Evolutionary conservation across 176 grass and related monocot species (phyloP), one percentile per base, ranked within the genome.

Genomic region (Bolboschoenus planiculmis): DNA sequence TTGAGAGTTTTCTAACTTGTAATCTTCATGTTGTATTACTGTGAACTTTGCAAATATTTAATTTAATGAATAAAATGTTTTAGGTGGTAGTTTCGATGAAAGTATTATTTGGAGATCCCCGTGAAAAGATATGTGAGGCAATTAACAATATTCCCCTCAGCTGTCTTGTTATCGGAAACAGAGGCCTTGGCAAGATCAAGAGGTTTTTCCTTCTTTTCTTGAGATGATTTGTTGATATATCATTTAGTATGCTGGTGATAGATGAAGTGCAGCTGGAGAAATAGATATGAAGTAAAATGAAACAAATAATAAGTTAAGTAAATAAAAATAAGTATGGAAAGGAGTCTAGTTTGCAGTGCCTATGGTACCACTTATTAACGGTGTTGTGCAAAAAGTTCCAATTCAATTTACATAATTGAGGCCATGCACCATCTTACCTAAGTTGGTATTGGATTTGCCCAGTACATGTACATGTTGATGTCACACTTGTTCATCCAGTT

Each of bases 181-280:
- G 96, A 85, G 96, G 92, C 58, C 91, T 95, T 64, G 87, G 96
- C 71, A 95, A 91, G 84, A 78, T 99, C 61, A 93, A 95, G 78
- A 99, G 96, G 96, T 79, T 55, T 29, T 83, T 27, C 29, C 73
- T 34, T 46, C 15, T 7, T 10, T 47, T 4, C 27, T 71, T 78
- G n/a, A 1, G 24, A 63, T 43, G n/a, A 8, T 44, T 40, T 66
- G 27, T 53, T 77, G 27, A n/a, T 78, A 46, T 29, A 44, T 30
- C 11, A 18, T 75, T 74, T 35, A 27, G 8, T 24, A 66, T 24
- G 62, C 33, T 68, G 31, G 23, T 68, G 35, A 36, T 27, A 75
- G 70, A 47, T 47, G 14, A 29, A 15, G 42, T 2, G 23, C 10
- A 48, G 48, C 21, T 37, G 15, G 26, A 37, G 14, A 53, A 59